phyloP scores from a whole-genome alignment of 306 rosid species.

The Elaeagnus macrophylla region DNA sequence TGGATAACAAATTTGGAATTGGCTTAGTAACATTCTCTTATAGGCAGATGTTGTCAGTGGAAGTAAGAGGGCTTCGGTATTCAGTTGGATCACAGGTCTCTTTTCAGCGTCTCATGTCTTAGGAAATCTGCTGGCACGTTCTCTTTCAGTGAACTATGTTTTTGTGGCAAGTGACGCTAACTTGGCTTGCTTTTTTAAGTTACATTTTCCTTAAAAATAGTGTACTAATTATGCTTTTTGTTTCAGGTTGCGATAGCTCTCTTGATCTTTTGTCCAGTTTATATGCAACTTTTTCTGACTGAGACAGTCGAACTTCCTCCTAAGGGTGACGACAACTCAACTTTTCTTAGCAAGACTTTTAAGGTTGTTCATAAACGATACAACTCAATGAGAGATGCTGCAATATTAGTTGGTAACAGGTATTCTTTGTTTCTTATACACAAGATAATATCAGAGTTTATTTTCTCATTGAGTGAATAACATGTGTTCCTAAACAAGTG shows the following conservation, averaged over 20 bases:
- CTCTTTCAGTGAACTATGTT: conserved; percentile 44
- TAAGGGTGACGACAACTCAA: conserved; percentile 17
- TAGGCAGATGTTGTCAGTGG: conserved; percentile 61
- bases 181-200: neutral
- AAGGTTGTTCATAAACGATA: conserved; percentile 37
- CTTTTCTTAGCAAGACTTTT: conserved; percentile 33
- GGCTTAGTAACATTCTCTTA: conserved; percentile 10
- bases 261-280: conserved; percentile 45
- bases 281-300: conserved; percentile 58
- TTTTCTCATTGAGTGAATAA: too few species aligned
- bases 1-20: conserved; percentile 1
- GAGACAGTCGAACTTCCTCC: conserved; percentile 41
- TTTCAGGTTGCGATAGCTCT: conserved; percentile 67
- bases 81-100: conserved; percentile 66
- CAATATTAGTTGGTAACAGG: conserved; percentile 51
- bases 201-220: neutral
- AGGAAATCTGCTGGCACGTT: conserved; percentile 46
- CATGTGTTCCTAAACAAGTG: too few species aligned
- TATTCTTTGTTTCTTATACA: conserved; percentile 8
- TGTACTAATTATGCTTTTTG: neutral
- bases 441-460: too few species aligned
- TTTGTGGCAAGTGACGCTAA: conserved; percentile 30
- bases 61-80: conserved; percentile 42
- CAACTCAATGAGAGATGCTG: conserved; percentile 54
- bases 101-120: conserved; percentile 54